These are phyloP conservation scores for Sungouiella blattae DNA, from an alignment of 805 yeast genomes.

Conservation along the genomic window DNA sequence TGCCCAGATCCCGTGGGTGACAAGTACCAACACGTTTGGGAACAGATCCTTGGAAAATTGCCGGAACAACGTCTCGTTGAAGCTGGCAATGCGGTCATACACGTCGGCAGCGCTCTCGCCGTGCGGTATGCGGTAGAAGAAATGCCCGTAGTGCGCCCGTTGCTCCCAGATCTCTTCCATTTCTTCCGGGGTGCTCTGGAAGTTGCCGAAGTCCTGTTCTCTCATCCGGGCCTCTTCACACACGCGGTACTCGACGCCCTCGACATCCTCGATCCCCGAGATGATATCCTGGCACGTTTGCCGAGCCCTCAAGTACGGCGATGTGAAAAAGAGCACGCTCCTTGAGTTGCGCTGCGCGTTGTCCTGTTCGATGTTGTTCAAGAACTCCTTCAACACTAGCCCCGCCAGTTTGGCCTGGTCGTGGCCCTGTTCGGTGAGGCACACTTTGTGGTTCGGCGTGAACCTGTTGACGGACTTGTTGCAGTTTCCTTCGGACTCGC, in stretches of 20 bases:
- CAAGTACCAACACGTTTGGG: slow-evolving; percentile 79
- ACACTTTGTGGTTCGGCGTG: slow-evolving; percentile 77
- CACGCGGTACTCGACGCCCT: slow-evolving; percentile 46
- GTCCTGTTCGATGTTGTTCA: slow-evolving; percentile 27
- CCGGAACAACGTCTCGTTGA: slow-evolving; percentile 81
- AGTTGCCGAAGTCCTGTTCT: slow-evolving; percentile 94
- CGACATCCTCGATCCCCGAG: slow-evolving; percentile 49
- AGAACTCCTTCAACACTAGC: slow-evolving; percentile 38
- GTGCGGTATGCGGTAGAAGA: slow-evolving; percentile 82
- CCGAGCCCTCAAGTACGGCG: slow-evolving; percentile 82
- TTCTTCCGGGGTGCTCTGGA: slow-evolving; percentile 70
- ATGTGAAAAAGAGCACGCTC: slow-evolving; percentile 71
- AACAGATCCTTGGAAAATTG: slow-evolving; percentile 68
- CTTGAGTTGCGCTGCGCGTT: slow-evolving; percentile 17
- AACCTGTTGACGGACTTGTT: slow-evolving; percentile 77
- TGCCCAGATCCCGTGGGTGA: slow-evolving; percentile 93
- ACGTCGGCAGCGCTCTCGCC: slow-evolving; percentile 98
- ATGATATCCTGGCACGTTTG: slow-evolving; percentile 76
- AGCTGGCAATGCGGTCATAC: slow-evolving; percentile 84
- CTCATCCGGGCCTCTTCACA: slow-evolving; percentile 89
- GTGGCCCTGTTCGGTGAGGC: slow-evolving; percentile 70
- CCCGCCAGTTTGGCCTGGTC: slow-evolving; percentile 63
- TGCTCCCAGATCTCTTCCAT: slow-evolving; percentile 84
- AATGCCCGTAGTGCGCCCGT: slow-evolving; percentile 77
- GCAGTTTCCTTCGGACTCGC: slow-evolving; percentile 87